Conservation (phyloP, 2,329 filamentous ascomycete species). For the Zymoseptoria brevis region DNA sequence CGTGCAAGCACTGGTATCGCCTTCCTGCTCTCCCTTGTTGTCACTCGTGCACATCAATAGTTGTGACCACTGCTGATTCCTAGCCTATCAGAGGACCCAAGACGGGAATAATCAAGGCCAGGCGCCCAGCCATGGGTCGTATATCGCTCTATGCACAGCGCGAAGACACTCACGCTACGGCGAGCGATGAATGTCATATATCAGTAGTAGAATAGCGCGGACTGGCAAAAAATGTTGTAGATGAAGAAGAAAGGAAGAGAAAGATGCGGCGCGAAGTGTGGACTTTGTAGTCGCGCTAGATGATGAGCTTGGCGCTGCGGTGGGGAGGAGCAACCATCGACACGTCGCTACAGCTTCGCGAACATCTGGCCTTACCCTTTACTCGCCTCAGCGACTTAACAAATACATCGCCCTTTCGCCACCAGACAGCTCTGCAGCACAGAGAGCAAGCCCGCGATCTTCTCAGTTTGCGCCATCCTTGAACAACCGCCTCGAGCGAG, state of each 20-base stretch:
- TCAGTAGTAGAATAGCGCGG: conserved; percentile 52
- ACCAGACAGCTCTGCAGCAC: background rate
- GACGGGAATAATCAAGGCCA: conserved; percentile 60
- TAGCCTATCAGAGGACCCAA: conserved; percentile 57
- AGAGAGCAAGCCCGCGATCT: background rate
- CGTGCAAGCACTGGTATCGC: background rate
- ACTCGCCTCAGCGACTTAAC: background rate
- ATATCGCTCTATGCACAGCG: conserved; percentile 57
- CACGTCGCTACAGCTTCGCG: background rate
- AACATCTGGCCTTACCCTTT: background rate
- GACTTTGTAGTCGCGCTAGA: background rate
- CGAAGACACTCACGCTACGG: conserved; percentile 53
- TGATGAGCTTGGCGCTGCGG: background rate
- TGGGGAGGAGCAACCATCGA: background rate
- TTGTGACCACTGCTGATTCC: conserved; percentile 69
- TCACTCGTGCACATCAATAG: background rate
- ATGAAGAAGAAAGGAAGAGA: conserved; percentile 33
- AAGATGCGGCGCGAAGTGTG: conserved; percentile 1
- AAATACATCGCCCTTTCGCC: background rate
- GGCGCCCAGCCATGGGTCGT: conserved; percentile 64
- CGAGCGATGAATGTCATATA: conserved; percentile 43
- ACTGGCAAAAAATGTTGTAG: conserved; percentile 42
- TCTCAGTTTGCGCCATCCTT: no score
- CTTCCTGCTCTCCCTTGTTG: background rate
- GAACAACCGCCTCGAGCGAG: background rate